phyloP scores from a whole-genome alignment of 225 moss, liverwort and hornwort genomes.

The Antitrichia curtipendula region DNA sequence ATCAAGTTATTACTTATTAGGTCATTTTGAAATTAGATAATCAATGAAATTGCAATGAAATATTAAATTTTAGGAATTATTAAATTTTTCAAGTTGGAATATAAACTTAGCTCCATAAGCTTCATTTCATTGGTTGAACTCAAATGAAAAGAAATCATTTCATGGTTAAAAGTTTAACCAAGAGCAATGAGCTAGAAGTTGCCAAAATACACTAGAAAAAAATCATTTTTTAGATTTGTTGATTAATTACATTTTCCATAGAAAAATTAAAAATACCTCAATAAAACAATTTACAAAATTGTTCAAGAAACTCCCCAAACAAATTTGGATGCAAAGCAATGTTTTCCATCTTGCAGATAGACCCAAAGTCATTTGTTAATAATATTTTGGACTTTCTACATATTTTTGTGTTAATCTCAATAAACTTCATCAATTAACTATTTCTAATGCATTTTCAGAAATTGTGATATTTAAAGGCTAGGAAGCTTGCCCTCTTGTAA shows the following conservation, averaged over 20 bases:
- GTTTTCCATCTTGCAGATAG: fast-evolving
- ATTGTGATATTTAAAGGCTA: neutral
- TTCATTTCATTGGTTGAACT: neutral
- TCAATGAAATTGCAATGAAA: neutral
- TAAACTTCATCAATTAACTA: neutral
- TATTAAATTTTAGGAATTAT: neutral
- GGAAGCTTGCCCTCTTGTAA: neutral
- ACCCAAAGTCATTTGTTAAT: fast-evolving
- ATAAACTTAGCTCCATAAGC: too few species aligned
- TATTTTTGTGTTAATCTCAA: fast-evolving
- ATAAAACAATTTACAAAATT: neutral
- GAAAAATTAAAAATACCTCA: neutral
- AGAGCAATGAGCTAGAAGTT: neutral
- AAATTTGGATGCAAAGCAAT: neutral
- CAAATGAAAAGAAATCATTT: neutral
- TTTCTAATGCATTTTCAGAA: neutral
- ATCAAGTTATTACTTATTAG: too few species aligned
- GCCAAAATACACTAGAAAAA: neutral
- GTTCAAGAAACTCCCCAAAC: neutral
- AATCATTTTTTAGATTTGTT: fast-evolving
- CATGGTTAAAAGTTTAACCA: neutral
- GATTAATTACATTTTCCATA: neutral
- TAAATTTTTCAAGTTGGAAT: neutral
- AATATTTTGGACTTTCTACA: neutral
- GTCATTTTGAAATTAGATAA: too few species aligned